phyloP scores from a whole-genome alignment of 345 rosid genomes.

The Pugionium dolabratum region DNA sequence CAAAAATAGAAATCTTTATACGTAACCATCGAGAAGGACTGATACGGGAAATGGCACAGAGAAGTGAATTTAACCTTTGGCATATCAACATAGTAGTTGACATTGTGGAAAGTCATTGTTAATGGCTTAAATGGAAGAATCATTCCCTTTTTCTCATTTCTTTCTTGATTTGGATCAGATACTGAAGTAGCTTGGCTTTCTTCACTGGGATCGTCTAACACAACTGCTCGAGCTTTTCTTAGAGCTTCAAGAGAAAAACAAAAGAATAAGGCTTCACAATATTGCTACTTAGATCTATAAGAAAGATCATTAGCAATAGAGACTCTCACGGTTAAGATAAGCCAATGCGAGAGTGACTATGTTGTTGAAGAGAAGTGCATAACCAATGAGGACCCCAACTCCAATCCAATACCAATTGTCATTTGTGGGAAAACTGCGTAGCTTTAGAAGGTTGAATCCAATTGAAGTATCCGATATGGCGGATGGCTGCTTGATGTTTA shows the following conservation, averaged over 20 bases:
- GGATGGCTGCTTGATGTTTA: slow-evolving; percentile 56
- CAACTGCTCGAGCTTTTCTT: slow-evolving; percentile 48
- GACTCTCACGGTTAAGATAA: slow-evolving; percentile 72
- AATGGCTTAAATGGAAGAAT: slow-evolving; percentile 91
- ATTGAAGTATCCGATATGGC: slow-evolving; percentile 49
- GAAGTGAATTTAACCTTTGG: slow-evolving; percentile 63
- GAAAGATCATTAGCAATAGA: slow-evolving; percentile 10
- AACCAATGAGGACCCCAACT: slow-evolving; percentile 58
- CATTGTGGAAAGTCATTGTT: slow-evolving; percentile 87
- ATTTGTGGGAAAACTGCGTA: slow-evolving; percentile 50
- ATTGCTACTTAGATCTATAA: slow-evolving; percentile 8
- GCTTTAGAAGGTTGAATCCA: slow-evolving; percentile 63
- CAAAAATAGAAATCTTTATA: neutral
- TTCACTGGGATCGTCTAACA: slow-evolving; percentile 47
- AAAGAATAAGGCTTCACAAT: slow-evolving; percentile 11
- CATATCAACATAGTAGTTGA: slow-evolving; percentile 91
- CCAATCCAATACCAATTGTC: slow-evolving; percentile 89
- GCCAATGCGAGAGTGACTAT: slow-evolving; percentile 70
- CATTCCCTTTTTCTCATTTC: slow-evolving; percentile 70
- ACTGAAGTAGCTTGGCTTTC: slow-evolving; percentile 30
- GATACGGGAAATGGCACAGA: neutral
- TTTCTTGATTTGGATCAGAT: slow-evolving; percentile 22
- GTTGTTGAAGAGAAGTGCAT: slow-evolving; percentile 65
- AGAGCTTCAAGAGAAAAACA: slow-evolving; percentile 55
- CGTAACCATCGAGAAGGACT: slow-evolving; percentile 8